Base-by-base conservation (phyloP, 768 basidiomycete species). In the Termitomyces sp. region DNA sequence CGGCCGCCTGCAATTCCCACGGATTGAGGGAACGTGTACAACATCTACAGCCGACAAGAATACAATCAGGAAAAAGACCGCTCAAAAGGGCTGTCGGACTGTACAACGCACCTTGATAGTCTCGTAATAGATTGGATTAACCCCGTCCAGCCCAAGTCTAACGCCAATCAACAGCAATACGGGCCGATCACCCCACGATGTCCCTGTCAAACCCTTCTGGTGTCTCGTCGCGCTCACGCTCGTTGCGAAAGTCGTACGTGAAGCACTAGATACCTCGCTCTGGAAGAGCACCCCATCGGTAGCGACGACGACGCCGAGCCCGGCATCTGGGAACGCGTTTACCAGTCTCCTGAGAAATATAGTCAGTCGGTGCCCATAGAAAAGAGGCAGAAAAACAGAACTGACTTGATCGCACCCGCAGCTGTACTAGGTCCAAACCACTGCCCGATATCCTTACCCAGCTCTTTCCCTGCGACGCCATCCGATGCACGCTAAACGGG, bases 381-480 rank as follows among this genome's bases (percentile, higher is more conserved):
- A 6, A 5, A n/a, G 4, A 5, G 7, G n/a, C n/a, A n/a, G 20
- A 29, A 0, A 38, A 9, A 31, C 0, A 8, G 5, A 17, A 55
- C 40, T 8, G 1, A 56, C 42, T 91, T 94, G 76, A 98, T 91
- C 10, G 94, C 96, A 42, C 96, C 95, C 8, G 96, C 95, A n/a
- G 96, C 97, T 0, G 92, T 94, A 70, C 92, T 96, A 0, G 96
- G 96, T 0, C 96, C 96, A 69, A 98, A 98, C 96, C 96, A 98
- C 73, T 94, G 91, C 1, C 96, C 96, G 0, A 98, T 91, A 65
- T 94, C 92, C 63, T 92, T 98, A 12, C 96, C 96, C 1, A 98
- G 82, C 67, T 95, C 90, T 70, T 98, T 96, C 0, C 96, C 96
- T 0, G 95, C 91, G 1, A 78, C 0, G 96, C 96, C 90, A 99